Conservation (phyloP, 2,329 filamentous ascomycete species). For the Aureobasidium zeae region DNA sequence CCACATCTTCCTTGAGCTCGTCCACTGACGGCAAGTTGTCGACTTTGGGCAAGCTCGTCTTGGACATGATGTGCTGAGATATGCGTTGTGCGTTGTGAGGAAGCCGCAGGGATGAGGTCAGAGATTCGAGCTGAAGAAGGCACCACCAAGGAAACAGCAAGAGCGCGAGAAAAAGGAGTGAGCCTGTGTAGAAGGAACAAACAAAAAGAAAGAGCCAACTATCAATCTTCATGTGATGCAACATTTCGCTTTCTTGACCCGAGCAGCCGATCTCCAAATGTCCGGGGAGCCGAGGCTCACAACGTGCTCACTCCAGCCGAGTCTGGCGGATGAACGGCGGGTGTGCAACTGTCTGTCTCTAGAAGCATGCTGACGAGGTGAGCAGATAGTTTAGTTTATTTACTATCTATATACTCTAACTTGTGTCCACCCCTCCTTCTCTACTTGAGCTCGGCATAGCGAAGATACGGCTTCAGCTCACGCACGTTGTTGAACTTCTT, state of each 20-base stretch:
- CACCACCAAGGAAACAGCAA: too few species aligned
- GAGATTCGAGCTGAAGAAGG: not conserved
- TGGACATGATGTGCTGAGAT: conserved; percentile 7
- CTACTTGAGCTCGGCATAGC: conserved; percentile 49
- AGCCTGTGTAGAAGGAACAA: not conserved
- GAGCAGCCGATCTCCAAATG: not conserved
- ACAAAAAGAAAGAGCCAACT: not conserved
- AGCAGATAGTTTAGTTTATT: too few species aligned
- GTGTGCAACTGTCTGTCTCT: not conserved
- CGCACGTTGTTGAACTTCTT: conserved; percentile 60
- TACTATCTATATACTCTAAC: too few species aligned
- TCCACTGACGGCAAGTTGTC: conserved; percentile 29
- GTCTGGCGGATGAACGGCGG: too few species aligned
- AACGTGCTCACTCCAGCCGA: too few species aligned
- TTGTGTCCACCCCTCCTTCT: not conserved
- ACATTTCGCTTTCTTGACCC: conserved; percentile 10
- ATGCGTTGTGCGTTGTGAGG: not conserved
- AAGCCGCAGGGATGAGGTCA: not conserved
- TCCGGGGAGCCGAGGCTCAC: conserved; percentile 13
- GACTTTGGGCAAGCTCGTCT: conserved; percentile 8
- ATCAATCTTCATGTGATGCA: conserved; percentile 11
- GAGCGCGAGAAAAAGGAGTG: not conserved
- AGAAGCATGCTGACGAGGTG: not conserved
- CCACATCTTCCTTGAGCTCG: conserved; percentile 45
- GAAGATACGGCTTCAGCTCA: conserved; percentile 58